Evolutionary conservation across 805 yeast genomes (phyloP), one percentile per base, ranked within the genome.

Genomic region (Starmerella roubikii): DNA sequence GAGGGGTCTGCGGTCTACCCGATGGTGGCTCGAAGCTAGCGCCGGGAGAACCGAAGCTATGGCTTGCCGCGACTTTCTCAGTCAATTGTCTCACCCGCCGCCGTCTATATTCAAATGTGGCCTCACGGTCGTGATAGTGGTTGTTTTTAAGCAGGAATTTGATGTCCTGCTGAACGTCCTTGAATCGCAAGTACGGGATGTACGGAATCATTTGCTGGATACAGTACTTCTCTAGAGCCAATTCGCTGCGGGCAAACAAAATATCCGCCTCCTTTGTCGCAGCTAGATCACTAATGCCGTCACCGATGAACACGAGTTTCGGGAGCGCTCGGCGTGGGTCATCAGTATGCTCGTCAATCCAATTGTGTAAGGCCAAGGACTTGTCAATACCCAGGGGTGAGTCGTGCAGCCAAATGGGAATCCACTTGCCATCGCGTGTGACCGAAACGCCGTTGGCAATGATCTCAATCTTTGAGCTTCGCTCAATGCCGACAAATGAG

Each of bases 251-350:
- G 20, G 68, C 68, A 49, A 64, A 64, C 38, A 64, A 50, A 29
- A 64, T 59, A 36, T 64, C 68, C 6, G 68, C 67, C 48, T 62
- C 62, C 18, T 59, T 51, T 4, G 68, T 68, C 11, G 68, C 68
- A 9, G 68, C 65, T 23, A 64, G 51, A 38, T 64, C 68, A n/a
- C 65, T 64, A 22, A 72, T 68, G 4, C 80, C 80, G 29, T 72
- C 69, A 9, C 79, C 78, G 42, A 74, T 60, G 24, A 74, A 72
- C 11, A 58, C 57, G 22, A 73, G 51, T 38, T 69, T 56, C 0
- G 78, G 77, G 36, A 65, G 67, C 22, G 50, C 48, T 22, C 45
- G 45, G 35, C 42, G 42, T 15, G 44, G 34, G 33, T 39, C 49
- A 16, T 8, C 19, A 9, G 15, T 17, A 19, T n/a, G 28, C 23